These are phyloP conservation scores for Zoysia pacifica DNA, from an alignment of 176 grass and related monocot genomes.

Conservation along the genomic window DNA sequence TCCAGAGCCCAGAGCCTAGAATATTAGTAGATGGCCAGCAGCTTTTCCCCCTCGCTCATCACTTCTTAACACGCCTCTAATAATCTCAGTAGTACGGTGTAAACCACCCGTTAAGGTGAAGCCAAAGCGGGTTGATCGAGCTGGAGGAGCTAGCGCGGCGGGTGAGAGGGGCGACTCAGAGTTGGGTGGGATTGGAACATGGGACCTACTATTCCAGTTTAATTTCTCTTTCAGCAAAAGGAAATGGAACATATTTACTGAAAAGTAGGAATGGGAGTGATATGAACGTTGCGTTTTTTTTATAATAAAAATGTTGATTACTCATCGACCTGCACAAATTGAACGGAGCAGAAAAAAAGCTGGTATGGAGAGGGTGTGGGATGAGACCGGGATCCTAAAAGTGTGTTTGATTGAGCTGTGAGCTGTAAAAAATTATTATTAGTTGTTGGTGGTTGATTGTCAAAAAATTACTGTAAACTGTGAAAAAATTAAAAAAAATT, in stretches of 20 bases:
- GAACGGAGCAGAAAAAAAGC: not conserved
- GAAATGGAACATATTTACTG: not conserved
- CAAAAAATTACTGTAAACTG: no score
- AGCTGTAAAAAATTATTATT: no score
- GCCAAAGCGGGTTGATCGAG: constrained; percentile 41
- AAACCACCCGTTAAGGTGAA: not conserved
- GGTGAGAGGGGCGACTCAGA: constrained; percentile 40
- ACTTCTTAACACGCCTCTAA: constrained; percentile 27
- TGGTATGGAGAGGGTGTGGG: not conserved
- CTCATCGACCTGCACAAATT: not conserved
- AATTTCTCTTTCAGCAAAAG: not conserved
- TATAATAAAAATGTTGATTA: not conserved
- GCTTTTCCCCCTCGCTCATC: constrained; percentile 29
- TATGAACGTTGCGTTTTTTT: not conserved
- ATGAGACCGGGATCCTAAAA: no score
- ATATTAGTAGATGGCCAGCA: constrained; percentile 51
- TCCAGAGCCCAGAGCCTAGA: not conserved
- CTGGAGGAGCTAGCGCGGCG: constrained; percentile 4
- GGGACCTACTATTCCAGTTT: constrained; percentile 29
- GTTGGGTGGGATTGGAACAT: constrained; percentile 55
- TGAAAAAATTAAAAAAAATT: no score
- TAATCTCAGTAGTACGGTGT: not conserved
- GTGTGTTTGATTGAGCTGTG: no score
- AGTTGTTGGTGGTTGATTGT: no score
- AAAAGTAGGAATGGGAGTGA: constrained; percentile 17